phyloP scores from a whole-genome alignment of 2,329 filamentous ascomycete species.

The Lecanicillium sp. region DNA sequence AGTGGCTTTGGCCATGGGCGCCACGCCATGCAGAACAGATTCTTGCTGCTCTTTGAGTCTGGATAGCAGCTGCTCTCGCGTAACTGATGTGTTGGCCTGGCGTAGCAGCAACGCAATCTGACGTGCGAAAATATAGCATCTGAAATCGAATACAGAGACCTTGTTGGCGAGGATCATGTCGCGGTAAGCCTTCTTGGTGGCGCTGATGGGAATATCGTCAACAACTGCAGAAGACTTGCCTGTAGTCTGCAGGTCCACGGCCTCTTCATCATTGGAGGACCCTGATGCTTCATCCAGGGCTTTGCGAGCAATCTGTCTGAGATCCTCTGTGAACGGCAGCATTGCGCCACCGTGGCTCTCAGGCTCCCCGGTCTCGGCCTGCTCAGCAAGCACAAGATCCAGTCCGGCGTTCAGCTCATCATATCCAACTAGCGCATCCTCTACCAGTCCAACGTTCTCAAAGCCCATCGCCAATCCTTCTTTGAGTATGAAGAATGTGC shows the following conservation, averaged over 20 bases:
- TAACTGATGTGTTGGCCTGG: slow-evolving; percentile 67
- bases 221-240: slow-evolving; percentile 34
- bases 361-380: slow-evolving; percentile 51
- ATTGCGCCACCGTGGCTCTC: slow-evolving; percentile 68
- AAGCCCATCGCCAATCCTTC: slow-evolving; percentile 91
- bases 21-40: slow-evolving; percentile 50
- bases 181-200: slow-evolving; percentile 73
- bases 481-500: slow-evolving; percentile 97
- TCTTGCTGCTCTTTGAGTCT: slow-evolving; percentile 59
- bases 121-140: slow-evolving; percentile 86
- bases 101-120: slow-evolving; percentile 78
- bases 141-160: slow-evolving; percentile 93
- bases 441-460: slow-evolving; percentile 90
- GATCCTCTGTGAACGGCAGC: slow-evolving; percentile 64
- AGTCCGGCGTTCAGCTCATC: slow-evolving; percentile 88
- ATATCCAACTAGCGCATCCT: slow-evolving; percentile 91
- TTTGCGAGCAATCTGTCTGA: slow-evolving; percentile 54
- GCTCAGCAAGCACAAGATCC: slow-evolving; percentile 74
- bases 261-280: slow-evolving; percentile 32
- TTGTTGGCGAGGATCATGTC: slow-evolving; percentile 91
- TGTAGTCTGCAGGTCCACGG: slow-evolving; percentile 46
- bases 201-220: slow-evolving; percentile 55
- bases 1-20: slow-evolving; percentile 41
- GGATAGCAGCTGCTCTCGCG: slow-evolving; percentile 54
- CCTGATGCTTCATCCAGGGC: slow-evolving; percentile 37